These are phyloP conservation scores for Phanerochaete sordida DNA, from an alignment of 768 basidiomycete species.

Conservation along the genomic window DNA sequence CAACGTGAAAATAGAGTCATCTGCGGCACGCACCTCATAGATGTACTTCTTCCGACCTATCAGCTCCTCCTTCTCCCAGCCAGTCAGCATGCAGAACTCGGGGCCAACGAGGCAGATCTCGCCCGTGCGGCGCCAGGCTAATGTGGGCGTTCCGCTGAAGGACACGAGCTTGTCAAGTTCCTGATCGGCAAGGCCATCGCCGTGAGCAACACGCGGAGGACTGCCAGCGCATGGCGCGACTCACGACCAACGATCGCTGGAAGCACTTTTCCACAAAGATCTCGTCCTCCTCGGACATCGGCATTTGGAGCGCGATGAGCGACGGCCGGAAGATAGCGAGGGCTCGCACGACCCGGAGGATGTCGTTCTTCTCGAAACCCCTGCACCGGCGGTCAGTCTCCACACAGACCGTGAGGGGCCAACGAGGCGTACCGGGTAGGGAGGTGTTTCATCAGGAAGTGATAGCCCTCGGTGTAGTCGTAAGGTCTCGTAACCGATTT, in stretches of 20 bases:
- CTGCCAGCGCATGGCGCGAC: conserved; percentile 17
- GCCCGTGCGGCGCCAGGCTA: conserved; percentile 96
- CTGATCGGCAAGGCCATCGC: conserved; percentile 34
- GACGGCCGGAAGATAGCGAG: conserved; percentile 96
- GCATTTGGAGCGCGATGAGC: conserved; percentile 97
- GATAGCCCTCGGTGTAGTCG: conserved; percentile 96
- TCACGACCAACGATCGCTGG: conserved; percentile 85
- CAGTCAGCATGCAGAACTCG: conserved; percentile 93
- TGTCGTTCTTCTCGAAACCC: conserved; percentile 93
- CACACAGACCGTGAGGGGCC: conserved; percentile 7
- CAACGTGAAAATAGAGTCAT: neutral
- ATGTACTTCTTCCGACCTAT: conserved; percentile 56
- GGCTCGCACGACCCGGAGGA: conserved; percentile 89
- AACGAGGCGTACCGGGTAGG: conserved; percentile 60
- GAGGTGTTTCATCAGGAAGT: conserved; percentile 93
- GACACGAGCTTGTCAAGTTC: conserved; percentile 97
- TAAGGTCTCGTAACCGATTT: conserved; percentile 71
- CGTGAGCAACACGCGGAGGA: conserved; percentile 5
- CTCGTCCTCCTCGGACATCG: conserved; percentile 92
- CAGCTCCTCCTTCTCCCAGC: conserved; percentile 86
- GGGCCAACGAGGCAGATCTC: conserved; percentile 96
- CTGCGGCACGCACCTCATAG: conserved; percentile 48
- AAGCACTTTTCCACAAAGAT: conserved; percentile 95
- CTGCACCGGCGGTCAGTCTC: conserved; percentile 6
- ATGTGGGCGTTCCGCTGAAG: conserved; percentile 95